These are phyloP conservation scores for Jatropha podagrica DNA, from an alignment of 441 rosid genomes.

Conservation along the genomic window DNA sequence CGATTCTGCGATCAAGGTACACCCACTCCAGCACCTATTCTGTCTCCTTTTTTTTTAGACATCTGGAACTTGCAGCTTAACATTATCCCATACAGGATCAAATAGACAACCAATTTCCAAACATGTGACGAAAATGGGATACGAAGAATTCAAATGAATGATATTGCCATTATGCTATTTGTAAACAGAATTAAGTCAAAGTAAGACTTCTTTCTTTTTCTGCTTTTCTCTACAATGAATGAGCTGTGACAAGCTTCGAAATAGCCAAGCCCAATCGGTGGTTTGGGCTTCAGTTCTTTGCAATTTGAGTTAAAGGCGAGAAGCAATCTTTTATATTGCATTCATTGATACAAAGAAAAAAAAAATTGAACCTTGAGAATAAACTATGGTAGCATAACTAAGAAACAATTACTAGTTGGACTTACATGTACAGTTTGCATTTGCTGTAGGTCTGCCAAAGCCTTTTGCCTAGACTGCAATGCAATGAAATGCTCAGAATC, in stretches of 20 bases:
- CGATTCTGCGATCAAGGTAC: background rate
- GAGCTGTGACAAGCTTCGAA: background rate
- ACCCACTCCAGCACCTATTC: background rate
- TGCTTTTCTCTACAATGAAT: background rate
- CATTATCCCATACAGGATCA: background rate
- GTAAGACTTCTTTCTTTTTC: background rate
- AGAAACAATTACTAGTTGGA: background rate
- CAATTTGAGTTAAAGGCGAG: background rate
- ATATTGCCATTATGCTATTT: background rate
- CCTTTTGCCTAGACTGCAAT: slow-evolving; percentile 94
- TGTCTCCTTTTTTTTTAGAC: background rate
- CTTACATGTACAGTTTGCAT: slow-evolving; percentile 77
- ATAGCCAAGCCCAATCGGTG: background rate
- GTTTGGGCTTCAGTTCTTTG: background rate
- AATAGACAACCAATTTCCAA: background rate
- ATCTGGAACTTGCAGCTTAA: background rate
- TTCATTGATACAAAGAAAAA: background rate
- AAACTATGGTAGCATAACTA: background rate
- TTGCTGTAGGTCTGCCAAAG: slow-evolving; percentile 68
- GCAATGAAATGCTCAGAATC: slow-evolving; percentile 20
- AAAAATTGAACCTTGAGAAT: background rate
- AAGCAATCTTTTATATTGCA: background rate
- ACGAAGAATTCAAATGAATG: too few relatives aligned
- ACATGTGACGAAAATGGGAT: too few relatives aligned
- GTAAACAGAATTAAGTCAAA: background rate